Evolutionary conservation across 306 rosid genomes (phyloP).

Genomic region (Fragaria vesca): DNA sequence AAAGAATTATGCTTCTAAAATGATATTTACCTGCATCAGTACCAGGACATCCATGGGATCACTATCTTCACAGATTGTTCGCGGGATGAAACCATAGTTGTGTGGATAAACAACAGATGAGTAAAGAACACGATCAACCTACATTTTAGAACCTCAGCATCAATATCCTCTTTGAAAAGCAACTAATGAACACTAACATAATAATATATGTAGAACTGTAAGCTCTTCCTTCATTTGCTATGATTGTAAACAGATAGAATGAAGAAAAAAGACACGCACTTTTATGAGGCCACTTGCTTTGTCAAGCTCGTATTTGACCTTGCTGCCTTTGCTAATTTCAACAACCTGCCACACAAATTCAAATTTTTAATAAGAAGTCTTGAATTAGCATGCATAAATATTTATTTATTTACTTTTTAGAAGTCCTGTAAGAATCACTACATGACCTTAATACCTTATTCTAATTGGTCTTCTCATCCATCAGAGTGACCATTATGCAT

Average conservation of each 20-base stretch:
- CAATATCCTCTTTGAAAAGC: conserved; percentile 27
- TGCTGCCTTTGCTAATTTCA: conserved; percentile 92
- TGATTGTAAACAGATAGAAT: not conserved
- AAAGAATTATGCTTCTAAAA: conserved; percentile 19
- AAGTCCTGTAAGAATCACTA: not conserved
- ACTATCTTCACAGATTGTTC: conserved; percentile 94
- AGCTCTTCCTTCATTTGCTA: not conserved
- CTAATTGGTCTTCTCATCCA: not conserved
- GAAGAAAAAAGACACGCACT: conserved; percentile 39
- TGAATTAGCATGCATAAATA: not conserved
- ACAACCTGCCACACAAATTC: conserved; percentile 64
- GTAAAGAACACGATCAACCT: conserved; percentile 97
- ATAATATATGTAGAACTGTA: not conserved
- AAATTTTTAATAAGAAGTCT: conserved; percentile 12
- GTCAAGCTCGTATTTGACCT: conserved; percentile 97
- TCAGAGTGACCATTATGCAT: not conserved
- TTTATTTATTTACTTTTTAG: not conserved
- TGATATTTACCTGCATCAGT: conserved; percentile 81
- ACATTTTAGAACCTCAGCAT: conserved; percentile 26
- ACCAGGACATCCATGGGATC: conserved; percentile 95
- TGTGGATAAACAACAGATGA: conserved; percentile 98
- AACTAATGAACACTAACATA: not conserved
- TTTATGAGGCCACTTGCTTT: conserved; percentile 87
- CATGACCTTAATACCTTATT: not conserved
- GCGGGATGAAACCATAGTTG: conserved; percentile 95